Evolutionary conservation across 192 early-diverging fungal genomes (phyloP), one percentile per base, ranked within the genome.

Genomic region (Dimargaris xerosporica): DNA sequence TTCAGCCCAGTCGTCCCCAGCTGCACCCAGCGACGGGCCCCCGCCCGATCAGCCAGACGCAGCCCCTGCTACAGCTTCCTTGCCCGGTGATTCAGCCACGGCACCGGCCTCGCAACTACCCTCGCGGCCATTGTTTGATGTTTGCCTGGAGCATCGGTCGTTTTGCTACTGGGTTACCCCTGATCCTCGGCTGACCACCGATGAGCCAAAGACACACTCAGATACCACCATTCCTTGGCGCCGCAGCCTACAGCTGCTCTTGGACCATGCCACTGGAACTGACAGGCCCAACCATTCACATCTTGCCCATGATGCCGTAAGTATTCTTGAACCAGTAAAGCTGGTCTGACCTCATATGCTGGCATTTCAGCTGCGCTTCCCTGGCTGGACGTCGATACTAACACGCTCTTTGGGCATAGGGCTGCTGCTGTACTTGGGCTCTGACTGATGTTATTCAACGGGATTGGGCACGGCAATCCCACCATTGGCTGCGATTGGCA

Each of bases 161-260:
- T 78, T 73, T 54, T 78, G 76, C 71, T 78, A 74, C 62, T 78
- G 76, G 76, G 42, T 59, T 29, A 59, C 34, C 3, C 34, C 34
- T 7, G 34, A 39, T 7, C 34, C 34, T 39, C 34, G 34, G 34
- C 34, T 39, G 34, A 39, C 34, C 34, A 5, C 34, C 34, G 34
- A 7, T 39, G 34, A 39, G 34, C 34, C 34, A 39, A 7, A 39
- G 3, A 39, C 34, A 39, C 34, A 7, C 34, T 39, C 34, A 7
- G 34, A 39, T 39, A 39, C 34, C 34, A 39, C 34, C 7, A 39
- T 39, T 39, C 34, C 34, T 39, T 39, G 34, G 34, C 34, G 34
- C 34, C 34, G 7, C 34, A 39, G 7, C 34, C 7, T 39, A 7
- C 34, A 39, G 7, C 34, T 39, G 7, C 34, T 39, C 3, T 39